Evolutionary conservation across 371 early-diverging fungal genomes (phyloP), one percentile per base, ranked within the genome.

Genomic region (Nematocida homosporus): DNA sequence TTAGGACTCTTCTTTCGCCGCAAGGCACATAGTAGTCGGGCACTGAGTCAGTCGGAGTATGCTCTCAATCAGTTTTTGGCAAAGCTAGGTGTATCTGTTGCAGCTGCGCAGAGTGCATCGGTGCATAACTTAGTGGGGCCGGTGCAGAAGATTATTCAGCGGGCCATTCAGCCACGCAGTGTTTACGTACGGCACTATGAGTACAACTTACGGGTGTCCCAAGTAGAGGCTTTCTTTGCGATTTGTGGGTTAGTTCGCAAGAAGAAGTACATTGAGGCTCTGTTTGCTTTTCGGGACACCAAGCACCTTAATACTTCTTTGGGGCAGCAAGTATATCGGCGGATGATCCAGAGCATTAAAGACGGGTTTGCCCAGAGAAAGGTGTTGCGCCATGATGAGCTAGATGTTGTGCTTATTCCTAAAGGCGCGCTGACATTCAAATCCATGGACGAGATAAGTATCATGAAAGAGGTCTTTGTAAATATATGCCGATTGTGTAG

Each of bases 31-130:
- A 72, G 32, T 30, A 34, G 55, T 59, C 35, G 47, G 23, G 48
- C 40, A n/a, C 29, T 51, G 6, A 42, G 37, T 13, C 44, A 27
- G 53, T 10, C 38, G 16, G 75, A 72, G 75, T 72, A 72, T 30
- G 30, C 63, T 10, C 63, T 72, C 13, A 72, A 72, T 50, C 75
- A 48, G 63, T 72, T 72, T 61, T 32, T 72, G 10, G 75, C 75
- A 18, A n/a, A 44, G 25, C 44, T 72, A 34, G 75, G 75, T 0
- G 37, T 72, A 3, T 35, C 75, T 35, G 34, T 72, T 5, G 40
- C 63, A 5, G 59, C 27, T 8, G 75, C 75, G 1, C 25, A 72
- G 52, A 35, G 57, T 23, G 32, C 75, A 3, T 51, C 75, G 13
- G 41, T 61, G 10, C 13, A 47, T 53, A 47, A 30, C 35, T 41